Conservation (phyloP, 164 flowering plant species). For the Dillenia turbinata region DNA sequence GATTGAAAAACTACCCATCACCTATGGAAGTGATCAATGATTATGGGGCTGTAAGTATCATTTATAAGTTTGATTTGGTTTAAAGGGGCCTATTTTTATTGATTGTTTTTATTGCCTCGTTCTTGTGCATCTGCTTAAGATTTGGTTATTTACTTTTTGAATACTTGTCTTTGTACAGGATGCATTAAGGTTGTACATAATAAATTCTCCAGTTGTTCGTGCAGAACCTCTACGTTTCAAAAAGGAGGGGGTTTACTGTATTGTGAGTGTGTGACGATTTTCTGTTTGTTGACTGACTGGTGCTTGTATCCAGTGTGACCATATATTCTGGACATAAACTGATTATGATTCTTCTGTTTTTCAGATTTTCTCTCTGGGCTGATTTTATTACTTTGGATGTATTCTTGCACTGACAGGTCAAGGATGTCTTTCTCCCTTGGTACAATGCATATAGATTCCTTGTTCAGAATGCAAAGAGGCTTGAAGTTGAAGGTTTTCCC, state of each 20-base stretch:
- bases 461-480: conserved; percentile 92
- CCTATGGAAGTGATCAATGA: conserved; percentile 78
- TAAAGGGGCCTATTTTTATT: neutral
- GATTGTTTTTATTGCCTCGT: neutral
- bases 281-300: neutral
- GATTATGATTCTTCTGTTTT: neutral
- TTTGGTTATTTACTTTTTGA: conserved; percentile 1
- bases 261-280: conserved; percentile 43
- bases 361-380: neutral
- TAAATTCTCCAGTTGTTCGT: conserved; percentile 98
- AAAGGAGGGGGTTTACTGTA: conserved; percentile 90
- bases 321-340: neutral
- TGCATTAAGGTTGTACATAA: conserved; percentile 84
- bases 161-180: conserved; percentile 40
- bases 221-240: conserved; percentile 90
- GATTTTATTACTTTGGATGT: neutral
- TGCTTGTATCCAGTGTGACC: neutral
- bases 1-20: conserved; percentile 82
- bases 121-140: neutral
- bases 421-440: conserved; percentile 98
- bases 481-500: conserved; percentile 74
- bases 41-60: conserved; percentile 86
- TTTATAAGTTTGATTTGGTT: neutral
- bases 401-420: conserved; percentile 51
- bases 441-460: conserved; percentile 98